A percentile compares a stretch with the other conserved stretches of the same genome.
Conservation (phyloP, 2,329 filamentous ascomycete genomes). For the Claviceps pazoutovae region DNA sequence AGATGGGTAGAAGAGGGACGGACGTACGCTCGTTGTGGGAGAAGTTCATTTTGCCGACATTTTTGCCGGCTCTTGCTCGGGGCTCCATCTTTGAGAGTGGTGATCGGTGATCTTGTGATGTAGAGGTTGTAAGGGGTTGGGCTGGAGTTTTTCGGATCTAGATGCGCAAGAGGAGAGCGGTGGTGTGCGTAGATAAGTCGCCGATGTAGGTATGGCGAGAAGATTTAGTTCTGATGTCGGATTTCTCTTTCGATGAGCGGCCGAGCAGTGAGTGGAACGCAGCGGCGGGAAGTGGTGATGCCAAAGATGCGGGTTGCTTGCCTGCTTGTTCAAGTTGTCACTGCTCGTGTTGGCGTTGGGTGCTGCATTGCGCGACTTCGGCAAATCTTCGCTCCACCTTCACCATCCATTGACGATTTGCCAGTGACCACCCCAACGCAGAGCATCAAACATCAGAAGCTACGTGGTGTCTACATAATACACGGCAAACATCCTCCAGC, state of each 20-base stretch:
- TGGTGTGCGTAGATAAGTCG: neutral
- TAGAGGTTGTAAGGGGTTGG: slow-evolving; percentile 15
- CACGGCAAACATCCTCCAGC: neutral
- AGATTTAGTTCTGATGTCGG: too few species aligned
- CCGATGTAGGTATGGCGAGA: too few species aligned
- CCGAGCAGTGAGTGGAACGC: too few species aligned
- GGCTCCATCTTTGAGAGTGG: slow-evolving; percentile 46
- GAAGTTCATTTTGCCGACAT: slow-evolving; percentile 76
- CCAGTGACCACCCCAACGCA: neutral
- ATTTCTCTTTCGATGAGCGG: too few species aligned
- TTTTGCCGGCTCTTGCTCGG: slow-evolving; percentile 61
- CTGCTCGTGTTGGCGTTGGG: neutral
- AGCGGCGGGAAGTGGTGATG: neutral
- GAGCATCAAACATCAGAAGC: neutral
- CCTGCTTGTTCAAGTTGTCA: neutral
- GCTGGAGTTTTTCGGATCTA: neutral
- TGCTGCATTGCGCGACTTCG: slow-evolving; percentile 6
- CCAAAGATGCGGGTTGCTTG: neutral
- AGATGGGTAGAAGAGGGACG: neutral
- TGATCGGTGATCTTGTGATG: neutral
- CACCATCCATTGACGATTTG: neutral
- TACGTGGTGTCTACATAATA: neutral
- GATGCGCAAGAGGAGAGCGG: neutral
- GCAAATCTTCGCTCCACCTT: slow-evolving; percentile 23
- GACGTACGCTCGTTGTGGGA: slow-evolving; percentile 51